Percentiles rank a stretch among this genome's conserved stretches.
Conservation (phyloP, 2,329 filamentous ascomycete species). For the Ilyonectria destructans region DNA sequence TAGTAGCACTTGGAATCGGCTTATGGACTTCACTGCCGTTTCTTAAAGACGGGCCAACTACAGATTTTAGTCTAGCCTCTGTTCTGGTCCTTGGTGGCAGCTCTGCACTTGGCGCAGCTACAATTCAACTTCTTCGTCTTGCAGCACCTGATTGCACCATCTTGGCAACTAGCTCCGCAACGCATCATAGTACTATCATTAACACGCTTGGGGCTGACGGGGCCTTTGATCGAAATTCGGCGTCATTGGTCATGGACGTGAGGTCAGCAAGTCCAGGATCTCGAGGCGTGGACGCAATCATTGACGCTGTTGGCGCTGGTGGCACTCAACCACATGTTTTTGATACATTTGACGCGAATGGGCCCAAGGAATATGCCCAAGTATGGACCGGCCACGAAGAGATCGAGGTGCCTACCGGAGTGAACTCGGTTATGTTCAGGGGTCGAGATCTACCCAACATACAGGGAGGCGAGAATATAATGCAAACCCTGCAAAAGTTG, state of each 20-base stretch:
- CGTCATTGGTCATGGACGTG: slow-evolving; percentile 4
- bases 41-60: slow-evolving; percentile 1
- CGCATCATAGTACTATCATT: neutral
- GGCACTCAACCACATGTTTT: neutral
- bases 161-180: slow-evolving; percentile 11
- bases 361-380: neutral
- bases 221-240: slow-evolving; percentile 8
- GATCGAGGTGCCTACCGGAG: neutral
- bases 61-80: neutral
- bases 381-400: slow-evolving; percentile 20
- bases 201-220: neutral
- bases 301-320: slow-evolving; percentile 18
- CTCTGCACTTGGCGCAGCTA: slow-evolving; percentile 15
- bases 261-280: neutral
- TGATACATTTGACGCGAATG: neutral
- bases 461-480: slow-evolving; percentile 9
- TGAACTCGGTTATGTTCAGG: slow-evolving; percentile 10
- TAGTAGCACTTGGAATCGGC: slow-evolving; percentile 9
- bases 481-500: neutral
- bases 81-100: slow-evolving; percentile 7
- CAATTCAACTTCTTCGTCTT: slow-evolving; percentile 14
- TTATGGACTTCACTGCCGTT: slow-evolving; percentile 1
- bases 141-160: slow-evolving; percentile 6
- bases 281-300: slow-evolving; percentile 5
- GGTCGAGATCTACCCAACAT: slow-evolving; percentile 1